Evolutionary conservation across 1,284 basidiomycete species (phyloP).

Genomic region (Heterobasidion occidentale): DNA sequence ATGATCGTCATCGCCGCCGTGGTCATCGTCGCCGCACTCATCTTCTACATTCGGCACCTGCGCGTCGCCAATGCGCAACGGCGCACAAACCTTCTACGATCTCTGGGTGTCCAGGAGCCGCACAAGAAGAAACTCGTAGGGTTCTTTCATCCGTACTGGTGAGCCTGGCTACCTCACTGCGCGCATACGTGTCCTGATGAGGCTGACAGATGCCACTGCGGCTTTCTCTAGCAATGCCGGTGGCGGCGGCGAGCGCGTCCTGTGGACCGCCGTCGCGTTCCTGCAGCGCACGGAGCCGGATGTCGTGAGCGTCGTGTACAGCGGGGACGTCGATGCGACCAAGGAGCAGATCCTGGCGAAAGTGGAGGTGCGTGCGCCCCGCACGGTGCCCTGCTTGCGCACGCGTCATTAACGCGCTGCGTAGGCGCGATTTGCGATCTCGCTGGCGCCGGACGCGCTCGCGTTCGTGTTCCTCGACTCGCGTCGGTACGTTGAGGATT

Average conservation of each 20-base stretch:
- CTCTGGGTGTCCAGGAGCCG: not conserved
- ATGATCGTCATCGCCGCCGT: not conserved
- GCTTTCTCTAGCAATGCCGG: slow-evolving; percentile 77
- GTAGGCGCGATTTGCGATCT: slow-evolving; percentile 81
- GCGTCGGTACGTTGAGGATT: slow-evolving; percentile 73
- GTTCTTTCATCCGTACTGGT: slow-evolving; percentile 97
- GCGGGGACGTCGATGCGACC: slow-evolving; percentile 74
- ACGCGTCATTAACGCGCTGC: not conserved
- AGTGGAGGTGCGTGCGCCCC: slow-evolving; percentile 54
- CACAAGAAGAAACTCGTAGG: slow-evolving; percentile 52
- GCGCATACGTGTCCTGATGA: slow-evolving; percentile 12
- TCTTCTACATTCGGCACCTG: slow-evolving; percentile 1
- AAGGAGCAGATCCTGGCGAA: slow-evolving; percentile 81
- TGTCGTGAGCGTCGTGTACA: slow-evolving; percentile 82
- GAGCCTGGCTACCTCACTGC: slow-evolving; percentile 18
- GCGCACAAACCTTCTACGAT: not conserved
- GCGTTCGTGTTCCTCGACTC: slow-evolving; percentile 75
- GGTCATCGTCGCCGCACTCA: not conserved
- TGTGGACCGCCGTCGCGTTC: slow-evolving; percentile 87
- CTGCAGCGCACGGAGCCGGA: slow-evolving; percentile 71
- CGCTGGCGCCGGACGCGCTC: slow-evolving; percentile 53
- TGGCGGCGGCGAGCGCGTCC: slow-evolving; percentile 92
- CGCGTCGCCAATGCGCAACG: not conserved
- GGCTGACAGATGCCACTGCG: slow-evolving; percentile 27
- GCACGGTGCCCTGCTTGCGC: not conserved